Evolutionary conservation across 257 asterid species (phyloP), one percentile per base, ranked within the genome.

Genomic region (Petunia secreta): DNA sequence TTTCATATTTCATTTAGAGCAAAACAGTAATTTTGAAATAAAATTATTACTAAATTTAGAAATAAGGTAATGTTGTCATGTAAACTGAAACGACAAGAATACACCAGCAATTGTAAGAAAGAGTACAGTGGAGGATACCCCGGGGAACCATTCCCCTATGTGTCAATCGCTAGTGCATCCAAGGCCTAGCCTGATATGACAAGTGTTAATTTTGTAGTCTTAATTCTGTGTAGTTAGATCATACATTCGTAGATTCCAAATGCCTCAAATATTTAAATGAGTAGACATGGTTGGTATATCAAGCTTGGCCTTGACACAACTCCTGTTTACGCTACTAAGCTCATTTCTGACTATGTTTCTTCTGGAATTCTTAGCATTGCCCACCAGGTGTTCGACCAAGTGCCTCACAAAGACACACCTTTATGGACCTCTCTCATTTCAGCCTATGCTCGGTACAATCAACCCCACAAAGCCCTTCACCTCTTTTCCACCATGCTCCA

Each of bases 351-450:
- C 0, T 85, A 81, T 40, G 60, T 82, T 11, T 71, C 38, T 44
- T 79, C 55, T 46, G 59, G 48, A 15, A 25, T 75, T 7, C 40
- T 85, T 59, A 79, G 66, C 54, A 82, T 79, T 40, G 90, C 87
- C 52, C 83, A 85, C 64, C 80, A 53, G 39, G 48, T 87, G 82
- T 87, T 85, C 85, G 84, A 85, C 67, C 83, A 83, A 83, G 88
- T 87, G 64, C 88, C 88, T 16, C 67, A n/a, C 48, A 59, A 74
- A 84, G 90, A 87, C 79, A 85, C 86, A 34, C 62, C 87, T 16
- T 74, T 87, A 77, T 87, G 90, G 90, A 84, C 84, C 50, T 74
- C 87, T 14, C 85, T 87, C 83, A 85, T 87, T 80, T 83, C 90
- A 50, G 83, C 85, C 8, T 87, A 81, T 10, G 63, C 85, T 76